phyloP scores from a whole-genome alignment of 805 yeast species.

The Sugiyamaella chiloensis region DNA sequence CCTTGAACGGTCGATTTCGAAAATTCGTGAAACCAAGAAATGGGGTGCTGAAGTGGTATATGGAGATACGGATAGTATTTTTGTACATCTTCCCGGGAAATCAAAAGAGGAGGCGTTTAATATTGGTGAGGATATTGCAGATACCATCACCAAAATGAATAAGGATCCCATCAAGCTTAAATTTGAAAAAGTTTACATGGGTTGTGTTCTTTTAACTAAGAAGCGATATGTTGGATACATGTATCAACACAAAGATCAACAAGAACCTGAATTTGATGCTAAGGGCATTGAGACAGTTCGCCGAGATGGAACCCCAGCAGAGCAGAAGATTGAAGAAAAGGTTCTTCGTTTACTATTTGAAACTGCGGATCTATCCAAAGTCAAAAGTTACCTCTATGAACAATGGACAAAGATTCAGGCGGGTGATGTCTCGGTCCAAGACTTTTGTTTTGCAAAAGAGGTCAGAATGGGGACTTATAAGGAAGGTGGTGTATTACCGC shows the following conservation, averaged over 20 bases:
- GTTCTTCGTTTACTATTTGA: slow-evolving; percentile 67
- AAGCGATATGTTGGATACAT: slow-evolving; percentile 89
- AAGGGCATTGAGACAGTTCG: slow-evolving; percentile 95
- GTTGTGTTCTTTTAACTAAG: slow-evolving; percentile 76
- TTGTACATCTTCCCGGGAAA: slow-evolving; percentile 85
- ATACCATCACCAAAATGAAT: slow-evolving; percentile 55
- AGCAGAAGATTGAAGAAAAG: slow-evolving; percentile 74
- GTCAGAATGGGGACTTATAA: slow-evolving; percentile 83
- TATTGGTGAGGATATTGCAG: slow-evolving; percentile 70
- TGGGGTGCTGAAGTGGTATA: slow-evolving; percentile 94
- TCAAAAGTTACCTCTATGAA: slow-evolving; percentile 59
- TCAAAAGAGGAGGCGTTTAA: slow-evolving; percentile 71
- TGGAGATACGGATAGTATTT: slow-evolving; percentile 94
- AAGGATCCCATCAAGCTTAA: slow-evolving; percentile 82
- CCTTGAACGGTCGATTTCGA: slow-evolving; percentile 61
- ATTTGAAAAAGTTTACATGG: slow-evolving; percentile 90
- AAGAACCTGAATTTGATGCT: slow-evolving; percentile 76
- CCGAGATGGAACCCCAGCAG: slow-evolving; percentile 93
- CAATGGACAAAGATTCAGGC: slow-evolving; percentile 65
- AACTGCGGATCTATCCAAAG: slow-evolving; percentile 63
- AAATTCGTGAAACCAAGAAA: slow-evolving; percentile 54
- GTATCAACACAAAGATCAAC: slow-evolving; percentile 57
- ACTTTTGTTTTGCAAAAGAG: slow-evolving; percentile 88
- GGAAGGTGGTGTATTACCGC: slow-evolving; percentile 69
- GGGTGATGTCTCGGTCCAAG: slow-evolving; percentile 68